Evolutionary conservation across 768 basidiomycete genomes (phyloP).

Genomic region (Paxillus involutus): DNA sequence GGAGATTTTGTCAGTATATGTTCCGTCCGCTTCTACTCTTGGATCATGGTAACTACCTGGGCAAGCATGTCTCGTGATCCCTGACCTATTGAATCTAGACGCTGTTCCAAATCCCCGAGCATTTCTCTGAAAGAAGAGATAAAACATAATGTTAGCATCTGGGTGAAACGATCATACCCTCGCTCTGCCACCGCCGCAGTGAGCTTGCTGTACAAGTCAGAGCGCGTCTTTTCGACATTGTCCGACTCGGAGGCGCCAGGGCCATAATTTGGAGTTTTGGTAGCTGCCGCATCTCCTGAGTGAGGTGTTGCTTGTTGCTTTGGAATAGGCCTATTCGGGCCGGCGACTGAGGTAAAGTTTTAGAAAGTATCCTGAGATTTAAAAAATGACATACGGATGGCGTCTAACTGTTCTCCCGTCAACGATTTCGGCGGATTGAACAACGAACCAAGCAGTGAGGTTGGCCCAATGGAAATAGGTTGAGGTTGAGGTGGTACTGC

Average conservation of each 20-base stretch:
- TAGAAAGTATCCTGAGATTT: background rate
- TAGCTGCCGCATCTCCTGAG: background rate
- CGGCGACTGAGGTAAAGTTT: constrained; percentile 50
- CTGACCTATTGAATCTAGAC: constrained; percentile 61
- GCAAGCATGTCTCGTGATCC: constrained; percentile 66
- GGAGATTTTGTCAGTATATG: background rate
- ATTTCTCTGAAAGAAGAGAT: constrained; percentile 46
- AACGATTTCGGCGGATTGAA: constrained; percentile 47
- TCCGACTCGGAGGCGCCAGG: constrained; percentile 21
- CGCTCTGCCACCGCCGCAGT: constrained; percentile 60
- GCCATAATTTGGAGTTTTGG: constrained; percentile 3
- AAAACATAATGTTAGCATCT: background rate
- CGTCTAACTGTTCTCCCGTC: constrained; percentile 61
- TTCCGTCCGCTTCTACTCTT: background rate
- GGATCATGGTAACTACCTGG: constrained; percentile 41
- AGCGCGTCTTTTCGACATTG: constrained; percentile 37
- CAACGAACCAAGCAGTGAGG: constrained; percentile 57
- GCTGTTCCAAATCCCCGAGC: constrained; percentile 59
- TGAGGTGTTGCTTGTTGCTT: constrained; percentile 19
- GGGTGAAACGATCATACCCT: constrained; percentile 43
- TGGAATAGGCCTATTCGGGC: constrained; percentile 59
- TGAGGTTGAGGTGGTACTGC: constrained; percentile 57
- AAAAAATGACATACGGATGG: constrained; percentile 44
- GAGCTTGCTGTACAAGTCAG: constrained; percentile 44
- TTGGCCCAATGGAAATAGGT: constrained; percentile 58